phyloP scores from a whole-genome alignment of 495 filamentous ascomycete species.

The Penicillium malachiteum region DNA sequence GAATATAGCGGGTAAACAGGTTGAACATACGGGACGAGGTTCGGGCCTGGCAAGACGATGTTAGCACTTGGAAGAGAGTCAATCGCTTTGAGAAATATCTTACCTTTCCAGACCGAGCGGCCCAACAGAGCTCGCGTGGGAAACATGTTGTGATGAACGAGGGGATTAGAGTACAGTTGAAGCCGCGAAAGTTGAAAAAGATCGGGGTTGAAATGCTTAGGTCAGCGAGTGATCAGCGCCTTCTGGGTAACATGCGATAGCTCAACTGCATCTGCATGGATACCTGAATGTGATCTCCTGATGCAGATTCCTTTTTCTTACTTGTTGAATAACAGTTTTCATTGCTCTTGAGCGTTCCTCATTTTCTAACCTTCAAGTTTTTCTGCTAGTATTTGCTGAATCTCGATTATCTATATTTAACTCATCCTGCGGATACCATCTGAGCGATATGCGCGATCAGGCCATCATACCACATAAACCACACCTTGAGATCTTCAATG shows the following conservation, averaged over 20 bases:
- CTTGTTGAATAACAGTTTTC: no score
- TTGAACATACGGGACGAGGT: constrained; percentile 53
- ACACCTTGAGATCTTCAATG: not conserved
- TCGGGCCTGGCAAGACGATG: constrained; percentile 41
- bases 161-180: not conserved
- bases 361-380: no score
- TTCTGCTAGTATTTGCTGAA: no score
- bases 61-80: not conserved
- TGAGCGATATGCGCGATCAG: not conserved
- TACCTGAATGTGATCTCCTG: not conserved
- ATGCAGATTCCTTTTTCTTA: no score
- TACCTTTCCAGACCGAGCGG: constrained; percentile 79
- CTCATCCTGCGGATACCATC: not conserved
- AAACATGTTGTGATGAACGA: constrained; percentile 49
- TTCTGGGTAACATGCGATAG: not conserved
- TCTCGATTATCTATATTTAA: not conserved
- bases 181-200: constrained; percentile 22
- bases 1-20: not conserved
- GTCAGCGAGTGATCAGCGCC: not conserved
- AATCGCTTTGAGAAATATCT: constrained; percentile 5
- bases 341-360: no score
- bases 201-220: constrained; percentile 1
- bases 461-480: not conserved
- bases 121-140: constrained; percentile 57
- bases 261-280: not conserved